Conservation (phyloP, 75 land plant genomes). For the Adiantum capillusveneris region DNA sequence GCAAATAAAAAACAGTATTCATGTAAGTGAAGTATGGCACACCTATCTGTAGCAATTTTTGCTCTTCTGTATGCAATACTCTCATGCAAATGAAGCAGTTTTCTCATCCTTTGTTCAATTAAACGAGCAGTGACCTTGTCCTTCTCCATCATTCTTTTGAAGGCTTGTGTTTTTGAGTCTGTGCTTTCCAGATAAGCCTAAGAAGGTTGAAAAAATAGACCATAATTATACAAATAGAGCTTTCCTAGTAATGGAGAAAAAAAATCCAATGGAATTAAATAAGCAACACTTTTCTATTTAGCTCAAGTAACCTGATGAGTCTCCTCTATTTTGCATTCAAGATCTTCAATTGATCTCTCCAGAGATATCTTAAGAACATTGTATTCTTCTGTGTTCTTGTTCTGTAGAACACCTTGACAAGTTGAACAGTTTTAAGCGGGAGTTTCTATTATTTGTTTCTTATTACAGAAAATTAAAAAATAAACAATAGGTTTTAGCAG, state of each 20-base stretch:
- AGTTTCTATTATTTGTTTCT: too few species aligned
- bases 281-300: background rate
- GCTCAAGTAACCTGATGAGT: constrained; percentile 25
- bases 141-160: constrained; percentile 27
- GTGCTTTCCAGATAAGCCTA: constrained; percentile 30
- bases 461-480: too few species aligned
- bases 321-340: constrained; percentile 25
- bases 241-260: too few species aligned
- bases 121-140: constrained; percentile 25
- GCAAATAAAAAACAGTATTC: too few species aligned
- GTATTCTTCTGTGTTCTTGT: constrained; percentile 33
- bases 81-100: constrained; percentile 28
- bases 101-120: constrained; percentile 35
- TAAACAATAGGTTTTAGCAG: too few species aligned
- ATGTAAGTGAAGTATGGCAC: too few species aligned
- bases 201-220: background rate
- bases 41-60: constrained; percentile 24
- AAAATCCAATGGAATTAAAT: too few species aligned
- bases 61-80: constrained; percentile 30
- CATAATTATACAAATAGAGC: background rate
- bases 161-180: constrained; percentile 24
- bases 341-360: constrained; percentile 24
- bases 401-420: constrained; percentile 10
- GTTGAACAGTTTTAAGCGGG: background rate
- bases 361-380: constrained; percentile 25